These are phyloP conservation scores for Akanthomyces dipterigenus DNA, from an alignment of 2,329 filamentous ascomycete genomes.

Conservation along the genomic window DNA sequence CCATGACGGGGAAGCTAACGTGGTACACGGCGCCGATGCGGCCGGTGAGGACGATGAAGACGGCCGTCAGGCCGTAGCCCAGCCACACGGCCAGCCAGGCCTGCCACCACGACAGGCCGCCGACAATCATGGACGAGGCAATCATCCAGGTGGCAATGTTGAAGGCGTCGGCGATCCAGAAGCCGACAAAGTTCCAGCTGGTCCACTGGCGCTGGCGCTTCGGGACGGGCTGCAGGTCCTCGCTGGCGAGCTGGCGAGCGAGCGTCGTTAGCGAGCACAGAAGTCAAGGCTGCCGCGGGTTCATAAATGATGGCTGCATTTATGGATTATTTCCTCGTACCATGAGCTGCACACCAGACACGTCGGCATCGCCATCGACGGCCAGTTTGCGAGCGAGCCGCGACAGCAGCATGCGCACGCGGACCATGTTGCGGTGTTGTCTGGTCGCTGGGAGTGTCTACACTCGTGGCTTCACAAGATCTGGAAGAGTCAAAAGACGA, in stretches of 20 bases:
- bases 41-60: slow-evolving; percentile 71
- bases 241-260: slow-evolving; percentile 60
- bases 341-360: slow-evolving; percentile 11
- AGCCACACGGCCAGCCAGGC: slow-evolving; percentile 81
- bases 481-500: background rate
- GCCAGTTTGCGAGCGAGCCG: slow-evolving; percentile 2
- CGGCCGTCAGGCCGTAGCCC: slow-evolving; percentile 70
- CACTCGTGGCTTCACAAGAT: background rate
- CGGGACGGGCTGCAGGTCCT: slow-evolving; percentile 77
- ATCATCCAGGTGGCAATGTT: slow-evolving; percentile 97
- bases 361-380: background rate
- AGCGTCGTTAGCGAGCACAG: background rate
- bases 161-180: slow-evolving; percentile 80
- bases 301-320: background rate
- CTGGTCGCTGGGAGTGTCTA: too few relatives aligned
- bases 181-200: slow-evolving; percentile 79
- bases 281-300: background rate
- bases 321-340: background rate
- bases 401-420: background rate
- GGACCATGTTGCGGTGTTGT: background rate
- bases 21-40: slow-evolving; percentile 84
- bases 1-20: slow-evolving; percentile 79
- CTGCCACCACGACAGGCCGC: slow-evolving; percentile 84
- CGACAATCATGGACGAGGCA: slow-evolving; percentile 71
- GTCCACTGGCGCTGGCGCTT: slow-evolving; percentile 75